These are phyloP conservation scores for Salix suchowensis DNA, from an alignment of 345 rosid genomes.

Conservation along the genomic window DNA sequence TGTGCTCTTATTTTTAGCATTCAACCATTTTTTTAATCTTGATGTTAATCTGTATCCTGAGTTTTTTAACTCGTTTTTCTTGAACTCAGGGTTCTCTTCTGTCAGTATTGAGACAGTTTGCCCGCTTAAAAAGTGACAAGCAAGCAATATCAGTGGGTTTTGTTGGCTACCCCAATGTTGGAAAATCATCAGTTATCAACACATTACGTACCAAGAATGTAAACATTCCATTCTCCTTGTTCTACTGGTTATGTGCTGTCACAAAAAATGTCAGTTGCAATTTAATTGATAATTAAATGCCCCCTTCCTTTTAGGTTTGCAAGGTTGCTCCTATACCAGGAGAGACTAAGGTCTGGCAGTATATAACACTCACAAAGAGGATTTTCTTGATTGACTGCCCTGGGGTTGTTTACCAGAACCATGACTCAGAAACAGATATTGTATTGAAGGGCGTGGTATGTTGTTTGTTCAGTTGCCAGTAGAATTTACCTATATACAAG, in stretches of 20 bases:
- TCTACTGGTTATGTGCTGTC: background rate
- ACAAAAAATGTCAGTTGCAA: background rate
- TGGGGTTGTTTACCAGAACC: slow-evolving; percentile 92
- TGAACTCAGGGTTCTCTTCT: slow-evolving; percentile 77
- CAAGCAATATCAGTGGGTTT: slow-evolving; percentile 96
- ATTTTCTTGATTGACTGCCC: slow-evolving; percentile 95
- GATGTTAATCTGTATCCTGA: background rate
- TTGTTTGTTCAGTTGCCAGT: slow-evolving; percentile 3
- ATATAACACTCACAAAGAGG: slow-evolving; percentile 86
- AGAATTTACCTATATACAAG: background rate
- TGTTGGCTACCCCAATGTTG: slow-evolving; percentile 95
- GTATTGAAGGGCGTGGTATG: slow-evolving; percentile 96
- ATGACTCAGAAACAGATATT: slow-evolving; percentile 82
- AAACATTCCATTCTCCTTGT: slow-evolving; percentile 4
- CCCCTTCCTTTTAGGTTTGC: slow-evolving; percentile 56
- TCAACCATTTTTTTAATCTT: background rate
- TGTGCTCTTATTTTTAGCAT: background rate
- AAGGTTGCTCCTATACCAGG: slow-evolving; percentile 99
- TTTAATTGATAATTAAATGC: background rate
- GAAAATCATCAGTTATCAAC: slow-evolving; percentile 94
- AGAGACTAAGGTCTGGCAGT: slow-evolving; percentile 98
- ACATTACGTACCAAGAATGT: slow-evolving; percentile 92
- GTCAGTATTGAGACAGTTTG: slow-evolving; percentile 82
- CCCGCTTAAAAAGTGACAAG: slow-evolving; percentile 87
- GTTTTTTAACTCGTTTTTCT: background rate